Percentiles rank a stretch among this genome's conserved stretches.
phyloP scores from a whole-genome alignment of 2,329 filamentous ascomycete species.

The Penicillium sp. region DNA sequence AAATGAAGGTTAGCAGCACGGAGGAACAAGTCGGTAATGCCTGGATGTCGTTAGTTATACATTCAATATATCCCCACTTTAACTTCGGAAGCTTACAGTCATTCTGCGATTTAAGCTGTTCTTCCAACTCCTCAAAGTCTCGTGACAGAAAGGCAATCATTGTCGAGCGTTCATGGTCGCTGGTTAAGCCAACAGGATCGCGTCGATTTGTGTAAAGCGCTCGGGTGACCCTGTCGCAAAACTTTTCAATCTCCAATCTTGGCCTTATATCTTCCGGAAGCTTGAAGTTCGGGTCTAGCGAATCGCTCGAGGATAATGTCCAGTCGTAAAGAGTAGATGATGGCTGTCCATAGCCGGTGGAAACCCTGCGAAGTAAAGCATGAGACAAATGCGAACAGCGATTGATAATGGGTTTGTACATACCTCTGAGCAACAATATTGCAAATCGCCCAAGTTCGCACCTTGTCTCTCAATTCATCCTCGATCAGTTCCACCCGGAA shows the following conservation, averaged over 20 bases:
- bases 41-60: slow-evolving; percentile 19
- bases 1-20: slow-evolving; percentile 49
- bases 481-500: slow-evolving; percentile 55
- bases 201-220: slow-evolving; percentile 56
- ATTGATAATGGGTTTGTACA: slow-evolving; percentile 14
- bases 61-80: not conserved
- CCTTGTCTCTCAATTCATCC: slow-evolving; percentile 62
- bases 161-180: slow-evolving; percentile 44
- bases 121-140: slow-evolving; percentile 53
- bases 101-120: slow-evolving; percentile 45
- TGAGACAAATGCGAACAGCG: not conserved
- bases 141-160: slow-evolving; percentile 46
- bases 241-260: slow-evolving; percentile 57
- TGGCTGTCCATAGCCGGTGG: slow-evolving; percentile 67
- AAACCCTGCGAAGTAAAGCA: slow-evolving; percentile 48
- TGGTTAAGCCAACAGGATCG: slow-evolving; percentile 53
- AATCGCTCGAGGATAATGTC: slow-evolving; percentile 50
- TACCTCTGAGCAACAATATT: slow-evolving; percentile 67
- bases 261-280: slow-evolving; percentile 53
- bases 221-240: slow-evolving; percentile 57
- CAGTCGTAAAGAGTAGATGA: slow-evolving; percentile 61
- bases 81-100: slow-evolving; percentile 34
- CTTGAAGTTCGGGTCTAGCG: slow-evolving; percentile 46
- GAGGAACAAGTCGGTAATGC: slow-evolving; percentile 49
- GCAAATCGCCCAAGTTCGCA: slow-evolving; percentile 66